A percentile compares a stretch with the other conserved stretches of the same genome.
Evolutionary conservation across 2,329 filamentous ascomycete genomes (phyloP).

Genomic region (Daldinia eschscholtzii): DNA sequence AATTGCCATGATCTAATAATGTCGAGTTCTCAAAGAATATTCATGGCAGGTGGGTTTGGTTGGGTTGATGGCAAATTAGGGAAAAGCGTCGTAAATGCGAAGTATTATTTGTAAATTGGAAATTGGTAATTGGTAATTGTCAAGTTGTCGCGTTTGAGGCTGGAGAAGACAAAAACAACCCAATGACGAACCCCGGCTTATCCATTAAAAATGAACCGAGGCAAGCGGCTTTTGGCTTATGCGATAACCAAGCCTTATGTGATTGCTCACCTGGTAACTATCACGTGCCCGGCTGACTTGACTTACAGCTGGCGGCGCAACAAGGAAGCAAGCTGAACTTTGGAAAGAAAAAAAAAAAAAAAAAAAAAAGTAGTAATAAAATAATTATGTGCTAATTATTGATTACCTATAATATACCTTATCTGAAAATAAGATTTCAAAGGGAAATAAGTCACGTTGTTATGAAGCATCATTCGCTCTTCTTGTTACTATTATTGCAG

Average conservation of each 20-base stretch:
- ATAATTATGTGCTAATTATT: too few species aligned
- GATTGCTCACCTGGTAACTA: constrained; percentile 8
- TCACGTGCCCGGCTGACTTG: constrained; percentile 2
- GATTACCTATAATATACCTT: too few species aligned
- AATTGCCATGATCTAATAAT: constrained; percentile 74
- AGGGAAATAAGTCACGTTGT: neutral
- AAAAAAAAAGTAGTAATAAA: neutral
- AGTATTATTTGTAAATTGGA: constrained; percentile 9
- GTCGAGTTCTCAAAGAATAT: constrained; percentile 26
- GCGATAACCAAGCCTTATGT: constrained; percentile 7
- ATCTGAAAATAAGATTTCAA: neutral
- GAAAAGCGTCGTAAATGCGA: constrained; percentile 12
- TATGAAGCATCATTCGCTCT: neutral
- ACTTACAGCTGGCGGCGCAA: neutral
- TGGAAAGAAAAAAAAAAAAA: too few species aligned
- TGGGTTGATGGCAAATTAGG: neutral
- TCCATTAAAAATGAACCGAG: constrained; percentile 47
- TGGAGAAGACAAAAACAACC: constrained; percentile 28
- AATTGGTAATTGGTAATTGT: constrained; percentile 1
- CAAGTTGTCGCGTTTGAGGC: constrained; percentile 36
- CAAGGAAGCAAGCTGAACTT: too few species aligned
- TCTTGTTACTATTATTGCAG: neutral
- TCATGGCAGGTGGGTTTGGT: constrained; percentile 29
- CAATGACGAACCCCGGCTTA: constrained; percentile 45
- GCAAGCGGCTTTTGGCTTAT: constrained; percentile 40